Percentiles rank a stretch among this genome's conserved stretches.
Conservation (phyloP, 148 eudicot species). For the Euryodendron excelsum region DNA sequence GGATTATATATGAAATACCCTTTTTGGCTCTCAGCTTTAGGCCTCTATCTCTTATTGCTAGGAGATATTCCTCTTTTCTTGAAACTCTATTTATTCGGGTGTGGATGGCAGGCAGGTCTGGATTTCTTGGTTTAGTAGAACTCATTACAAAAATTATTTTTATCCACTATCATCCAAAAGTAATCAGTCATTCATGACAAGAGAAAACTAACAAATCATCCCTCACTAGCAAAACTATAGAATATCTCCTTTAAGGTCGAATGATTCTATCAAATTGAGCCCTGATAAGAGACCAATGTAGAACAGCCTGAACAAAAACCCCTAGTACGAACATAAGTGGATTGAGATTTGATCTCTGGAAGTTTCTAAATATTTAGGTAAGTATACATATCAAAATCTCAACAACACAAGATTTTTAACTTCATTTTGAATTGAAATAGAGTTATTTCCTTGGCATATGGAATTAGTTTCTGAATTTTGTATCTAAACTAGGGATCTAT, state of each 20-base stretch:
- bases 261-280: too few species aligned
- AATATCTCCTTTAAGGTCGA: background rate
- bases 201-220: background rate
- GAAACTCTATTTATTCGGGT: too few species aligned
- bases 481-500: background rate
- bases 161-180: too few species aligned
- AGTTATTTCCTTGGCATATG: background rate
- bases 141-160: background rate
- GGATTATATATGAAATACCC: too few species aligned
- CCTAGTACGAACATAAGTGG: background rate
- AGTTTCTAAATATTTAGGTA: background rate
- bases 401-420: background rate
- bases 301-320: background rate
- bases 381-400: background rate
- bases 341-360: background rate
- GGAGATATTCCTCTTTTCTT: too few species aligned
- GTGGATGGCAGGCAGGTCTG: too few species aligned
- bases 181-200: background rate
- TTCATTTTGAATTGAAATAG: background rate
- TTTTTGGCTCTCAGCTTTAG: too few species aligned
- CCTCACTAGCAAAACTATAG: background rate
- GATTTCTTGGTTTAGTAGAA: background rate
- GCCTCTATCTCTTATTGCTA: too few species aligned
- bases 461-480: background rate
- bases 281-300: too few species aligned